Base-by-base conservation (phyloP, 768 basidiomycete genomes). In the Boletus vinaceobasis region DNA sequence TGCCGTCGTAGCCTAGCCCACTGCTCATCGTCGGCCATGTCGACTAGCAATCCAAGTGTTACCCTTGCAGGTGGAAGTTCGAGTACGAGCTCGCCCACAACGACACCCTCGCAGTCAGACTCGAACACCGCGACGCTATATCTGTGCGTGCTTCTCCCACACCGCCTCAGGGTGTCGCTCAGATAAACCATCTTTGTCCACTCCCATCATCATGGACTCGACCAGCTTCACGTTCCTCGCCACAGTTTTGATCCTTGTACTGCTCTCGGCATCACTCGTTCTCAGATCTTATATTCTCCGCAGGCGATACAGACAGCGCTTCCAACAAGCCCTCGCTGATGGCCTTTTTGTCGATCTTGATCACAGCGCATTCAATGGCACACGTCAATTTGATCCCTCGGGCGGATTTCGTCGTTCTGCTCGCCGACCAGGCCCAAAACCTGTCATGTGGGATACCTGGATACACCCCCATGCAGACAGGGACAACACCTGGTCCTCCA, bases 221-320 rank as follows among this genome's bases (percentile, higher is more conserved):
- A 66, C 55, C 66, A 87, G 84, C 27, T 82, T 86, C 68, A 88
- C 86, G 5, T 89, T 88, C 62, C 79, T 88, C 36, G 85, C 86
- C 23, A 88, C 87, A 4, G 78, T 89, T 26, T 76, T 87, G 59
- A 74, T 88, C 42, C 80, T 89, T 57, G 75, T 89, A 17, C 73
- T 81, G 40, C 78, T 88, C 48, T 87, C 86, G 9, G 80, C 75
- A 39, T 78, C 79, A 7, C 83, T 89, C 59, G 77, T 88, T 50
- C 71, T 84, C 44, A 80, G 88, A 42, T 85, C 87, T 1, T 81
- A 81, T 59, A 60, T 86, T 53, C 62, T 85, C 17, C 81, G 87
- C 19, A 73, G 84, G 15, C 79, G 83, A 21, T 82, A 80, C 67
- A 80, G 79, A 14, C 76, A 74, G 9, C 77, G 75, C 19, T 60